Evolutionary conservation across 352 stramenopile genomes (phyloP).

Genomic region (Phytophthora macrochlamydospora): DNA sequence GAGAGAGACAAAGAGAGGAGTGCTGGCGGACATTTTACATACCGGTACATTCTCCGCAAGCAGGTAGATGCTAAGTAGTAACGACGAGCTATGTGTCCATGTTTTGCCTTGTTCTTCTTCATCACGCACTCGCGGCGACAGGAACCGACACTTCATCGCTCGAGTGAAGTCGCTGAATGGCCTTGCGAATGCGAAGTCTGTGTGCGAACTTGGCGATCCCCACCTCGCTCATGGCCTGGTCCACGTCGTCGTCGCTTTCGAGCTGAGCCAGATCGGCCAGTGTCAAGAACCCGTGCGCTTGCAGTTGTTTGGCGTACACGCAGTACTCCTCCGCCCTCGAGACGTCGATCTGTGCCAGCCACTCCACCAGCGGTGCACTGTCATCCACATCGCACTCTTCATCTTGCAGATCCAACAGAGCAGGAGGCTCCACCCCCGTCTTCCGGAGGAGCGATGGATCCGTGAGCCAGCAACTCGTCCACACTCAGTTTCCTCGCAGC

Average conservation of each 20-base stretch:
- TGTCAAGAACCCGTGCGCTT: slow-evolving; percentile 67
- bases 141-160: slow-evolving; percentile 25
- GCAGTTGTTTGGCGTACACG: slow-evolving; percentile 60
- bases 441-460: slow-evolving; percentile 34
- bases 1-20: slow-evolving; percentile 8
- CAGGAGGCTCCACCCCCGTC: slow-evolving; percentile 33
- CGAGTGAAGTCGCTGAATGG: slow-evolving; percentile 56
- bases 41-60: slow-evolving; percentile 26
- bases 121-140: slow-evolving; percentile 41
- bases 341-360: slow-evolving; percentile 61
- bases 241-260: slow-evolving; percentile 65
- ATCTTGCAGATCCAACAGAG: slow-evolving; percentile 33
- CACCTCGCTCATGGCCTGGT: slow-evolving; percentile 77
- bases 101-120: slow-evolving; percentile 7
- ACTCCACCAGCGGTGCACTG: slow-evolving; percentile 41
- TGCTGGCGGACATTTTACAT: slow-evolving; percentile 12
- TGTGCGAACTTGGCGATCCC: slow-evolving; percentile 82
- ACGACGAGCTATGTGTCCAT: slow-evolving; percentile 29
- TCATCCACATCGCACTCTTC: slow-evolving; percentile 30
- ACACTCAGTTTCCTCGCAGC: slow-evolving; percentile 58
- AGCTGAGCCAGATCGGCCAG: slow-evolving; percentile 64
- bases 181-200: slow-evolving; percentile 69
- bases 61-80: slow-evolving; percentile 40
- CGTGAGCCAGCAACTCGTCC: slow-evolving; percentile 52
- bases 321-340: slow-evolving; percentile 55